Percentiles rank a stretch among this genome's conserved stretches.
These are phyloP conservation scores for Neonectria magnoliae DNA, from an alignment of 2,329 filamentous ascomycete genomes.

Conservation along the genomic window DNA sequence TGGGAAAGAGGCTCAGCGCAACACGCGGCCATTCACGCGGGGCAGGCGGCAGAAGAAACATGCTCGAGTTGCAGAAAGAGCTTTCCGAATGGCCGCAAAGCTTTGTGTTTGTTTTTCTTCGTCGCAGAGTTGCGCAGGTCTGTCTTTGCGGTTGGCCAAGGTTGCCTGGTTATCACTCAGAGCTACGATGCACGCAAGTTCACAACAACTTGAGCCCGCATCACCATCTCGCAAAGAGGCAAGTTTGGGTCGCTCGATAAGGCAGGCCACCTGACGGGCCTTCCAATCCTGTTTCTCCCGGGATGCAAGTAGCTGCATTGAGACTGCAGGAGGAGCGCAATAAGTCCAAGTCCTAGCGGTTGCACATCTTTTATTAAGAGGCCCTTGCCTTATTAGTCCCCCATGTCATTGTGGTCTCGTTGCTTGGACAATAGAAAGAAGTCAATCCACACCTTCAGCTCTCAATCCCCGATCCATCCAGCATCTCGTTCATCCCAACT, in stretches of 20 bases:
- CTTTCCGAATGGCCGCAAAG: slow-evolving; percentile 1
- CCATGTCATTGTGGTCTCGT: slow-evolving; percentile 31
- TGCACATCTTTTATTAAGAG: slow-evolving; percentile 18
- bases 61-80: slow-evolving; percentile 5
- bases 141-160: slow-evolving; percentile 22
- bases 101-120: slow-evolving; percentile 7
- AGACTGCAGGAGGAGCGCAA: neutral
- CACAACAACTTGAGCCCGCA: slow-evolving; percentile 3
- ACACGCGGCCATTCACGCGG: slow-evolving; percentile 10
- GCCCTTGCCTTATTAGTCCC: slow-evolving; percentile 18
- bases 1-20: slow-evolving; percentile 15
- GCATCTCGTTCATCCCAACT: slow-evolving; percentile 26
- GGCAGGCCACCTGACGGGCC: slow-evolving; percentile 7
- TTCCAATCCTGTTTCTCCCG: slow-evolving; percentile 4
- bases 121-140: slow-evolving; percentile 9
- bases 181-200: slow-evolving; percentile 24
- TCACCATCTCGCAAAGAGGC: slow-evolving; percentile 2
- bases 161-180: slow-evolving; percentile 3
- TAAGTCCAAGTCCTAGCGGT: neutral
- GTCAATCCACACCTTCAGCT: slow-evolving; percentile 9
- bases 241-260: slow-evolving; percentile 6
- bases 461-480: slow-evolving; percentile 35
- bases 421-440: slow-evolving; percentile 42
- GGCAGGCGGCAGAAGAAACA: slow-evolving; percentile 23
- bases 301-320: neutral